Evolutionary conservation across 139 green algal species (phyloP).

Genomic region (Picochlorum sp.): DNA sequence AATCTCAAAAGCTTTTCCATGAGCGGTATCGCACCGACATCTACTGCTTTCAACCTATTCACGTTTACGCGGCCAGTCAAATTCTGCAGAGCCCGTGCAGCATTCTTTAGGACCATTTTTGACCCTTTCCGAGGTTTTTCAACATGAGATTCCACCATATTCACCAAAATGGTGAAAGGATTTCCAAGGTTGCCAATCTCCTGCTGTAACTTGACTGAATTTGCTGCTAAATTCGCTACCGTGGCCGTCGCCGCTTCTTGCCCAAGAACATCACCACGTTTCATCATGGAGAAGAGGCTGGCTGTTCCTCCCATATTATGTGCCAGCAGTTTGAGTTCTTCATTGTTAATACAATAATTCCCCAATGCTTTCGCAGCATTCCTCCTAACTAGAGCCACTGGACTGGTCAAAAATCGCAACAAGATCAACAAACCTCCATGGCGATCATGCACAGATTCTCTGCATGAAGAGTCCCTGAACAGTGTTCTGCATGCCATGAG

Average conservation of each 20-base stretch:
- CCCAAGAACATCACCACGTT: neutral
- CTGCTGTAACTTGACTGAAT: slow-evolving; percentile 14
- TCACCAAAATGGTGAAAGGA: neutral
- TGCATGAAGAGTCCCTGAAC: neutral
- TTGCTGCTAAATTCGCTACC: slow-evolving; percentile 30
- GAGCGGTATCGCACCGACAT: neutral
- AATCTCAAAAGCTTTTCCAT: slow-evolving; percentile 8
- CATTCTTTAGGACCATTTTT: slow-evolving; percentile 16
- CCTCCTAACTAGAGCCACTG: neutral
- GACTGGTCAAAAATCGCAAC: neutral
- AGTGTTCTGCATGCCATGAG: neutral
- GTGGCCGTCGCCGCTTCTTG: slow-evolving; percentile 23
- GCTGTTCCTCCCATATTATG: neutral
- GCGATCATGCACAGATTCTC: neutral
- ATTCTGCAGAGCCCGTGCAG: slow-evolving; percentile 29
- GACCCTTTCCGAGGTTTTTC: neutral
- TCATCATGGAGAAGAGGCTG: neutral
- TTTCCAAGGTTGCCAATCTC: neutral
- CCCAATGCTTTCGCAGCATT: neutral
- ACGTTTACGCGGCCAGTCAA: slow-evolving; percentile 1
- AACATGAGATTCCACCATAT: neutral
- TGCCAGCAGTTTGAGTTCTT: neutral
- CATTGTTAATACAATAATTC: neutral
- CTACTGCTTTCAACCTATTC: neutral
- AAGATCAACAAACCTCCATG: neutral